phyloP scores from a whole-genome alignment of 768 basidiomycete genomes.

The Rhodotorula taiwanensis region DNA sequence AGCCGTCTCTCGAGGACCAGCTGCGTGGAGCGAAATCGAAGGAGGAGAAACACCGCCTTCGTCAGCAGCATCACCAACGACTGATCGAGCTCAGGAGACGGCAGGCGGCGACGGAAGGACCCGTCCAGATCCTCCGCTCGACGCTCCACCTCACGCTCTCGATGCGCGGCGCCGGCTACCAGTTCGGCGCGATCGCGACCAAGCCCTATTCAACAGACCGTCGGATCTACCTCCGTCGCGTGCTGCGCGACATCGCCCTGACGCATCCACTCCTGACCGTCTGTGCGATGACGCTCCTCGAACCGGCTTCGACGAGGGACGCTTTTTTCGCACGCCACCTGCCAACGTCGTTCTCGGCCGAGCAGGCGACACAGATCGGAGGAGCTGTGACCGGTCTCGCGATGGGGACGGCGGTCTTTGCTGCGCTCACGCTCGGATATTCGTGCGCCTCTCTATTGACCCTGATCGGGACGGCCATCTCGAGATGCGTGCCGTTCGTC shows the following conservation, averaged over 20 bases:
- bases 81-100: not conserved
- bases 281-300: conserved; percentile 23
- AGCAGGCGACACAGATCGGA: conserved; percentile 1
- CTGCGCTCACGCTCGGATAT: conserved; percentile 28
- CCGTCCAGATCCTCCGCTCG: conserved; percentile 8
- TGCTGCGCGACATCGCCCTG: conserved; percentile 18
- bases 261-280: conserved; percentile 16
- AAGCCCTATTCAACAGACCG: not conserved
- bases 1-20: not conserved
- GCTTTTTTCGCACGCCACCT: not conserved
- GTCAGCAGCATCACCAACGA: not conserved
- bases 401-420: conserved; percentile 24
- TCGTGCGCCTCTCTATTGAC: conserved; percentile 8
- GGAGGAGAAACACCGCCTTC: not conserved
- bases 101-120: conserved; percentile 11
- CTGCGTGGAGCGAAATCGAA: not conserved
- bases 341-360: not conserved
- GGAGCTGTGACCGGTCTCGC: conserved; percentile 10
- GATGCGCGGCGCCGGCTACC: conserved; percentile 31
- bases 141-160: conserved; percentile 22
- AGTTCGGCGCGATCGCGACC: conserved; percentile 20
- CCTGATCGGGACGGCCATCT: conserved; percentile 1
- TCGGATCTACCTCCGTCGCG: conserved; percentile 8
- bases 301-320: conserved; percentile 14
- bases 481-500: not conserved